phyloP scores from a whole-genome alignment of 345 rosid genomes.

The Moringa oleifera region DNA sequence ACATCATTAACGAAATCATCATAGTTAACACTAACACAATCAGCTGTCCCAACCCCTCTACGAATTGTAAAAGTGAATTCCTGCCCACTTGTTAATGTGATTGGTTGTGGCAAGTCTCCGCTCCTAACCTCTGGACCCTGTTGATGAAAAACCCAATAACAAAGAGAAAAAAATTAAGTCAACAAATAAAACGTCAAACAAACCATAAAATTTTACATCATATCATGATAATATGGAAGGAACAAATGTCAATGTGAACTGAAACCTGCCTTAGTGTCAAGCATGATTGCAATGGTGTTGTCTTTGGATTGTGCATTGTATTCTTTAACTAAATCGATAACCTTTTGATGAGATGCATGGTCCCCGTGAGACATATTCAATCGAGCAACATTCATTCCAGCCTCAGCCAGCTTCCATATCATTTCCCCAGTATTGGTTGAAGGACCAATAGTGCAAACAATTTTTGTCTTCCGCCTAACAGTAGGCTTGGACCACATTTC shows the following conservation, averaged over 20 bases:
- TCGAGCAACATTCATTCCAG: constrained; percentile 98
- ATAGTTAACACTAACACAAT: constrained; percentile 91
- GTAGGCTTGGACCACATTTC: constrained; percentile 85
- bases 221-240: too few species aligned
- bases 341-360: constrained; percentile 95
- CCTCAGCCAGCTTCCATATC: constrained; percentile 99
- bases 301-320: constrained; percentile 88
- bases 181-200: not conserved
- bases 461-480: constrained; percentile 89
- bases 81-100: constrained; percentile 63
- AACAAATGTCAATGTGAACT: too few species aligned
- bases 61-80: constrained; percentile 88
- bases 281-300: constrained; percentile 92
- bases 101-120: constrained; percentile 96
- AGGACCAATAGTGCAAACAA: constrained; percentile 96
- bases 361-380: constrained; percentile 99
- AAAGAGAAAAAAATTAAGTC: not conserved
- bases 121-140: constrained; percentile 99
- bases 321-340: constrained; percentile 95
- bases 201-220: too few species aligned
- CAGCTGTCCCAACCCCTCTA: constrained; percentile 85
- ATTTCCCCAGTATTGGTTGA: constrained; percentile 88
- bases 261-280: constrained; percentile 82
- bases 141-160: constrained; percentile 8
- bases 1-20: constrained; percentile 96